Base-by-base conservation (phyloP, 192 early-diverging fungal genomes). In the Polychytrium aggregatum region DNA sequence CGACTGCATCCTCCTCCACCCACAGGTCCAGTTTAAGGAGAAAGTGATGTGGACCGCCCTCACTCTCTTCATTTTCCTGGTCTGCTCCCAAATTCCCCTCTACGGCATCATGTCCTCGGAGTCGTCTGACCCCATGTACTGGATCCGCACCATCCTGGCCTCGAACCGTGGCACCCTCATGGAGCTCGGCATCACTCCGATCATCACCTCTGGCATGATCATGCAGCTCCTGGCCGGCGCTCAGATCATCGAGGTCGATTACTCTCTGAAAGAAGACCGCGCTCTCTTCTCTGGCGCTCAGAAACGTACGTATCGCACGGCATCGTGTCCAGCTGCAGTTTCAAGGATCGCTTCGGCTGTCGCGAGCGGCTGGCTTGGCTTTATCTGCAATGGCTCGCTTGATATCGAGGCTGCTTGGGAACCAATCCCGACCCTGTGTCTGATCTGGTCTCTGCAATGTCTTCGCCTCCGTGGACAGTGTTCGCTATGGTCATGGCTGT, bases 81-180 rank as follows among this genome's bases (percentile, higher is more conserved):
- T 98, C 35, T 91, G 90, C 72, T 99, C 97, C 10, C 97, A 99
- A 72, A 90, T 99, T 38, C 97, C 97, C 14, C 78, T 99, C 49
- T 99, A 97, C 72, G 97, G 97, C 51, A 99, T 99, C 70, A 97
- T 99, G 97, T 95, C 94, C 36, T 88, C 87, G n/a, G 94, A 98
- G 57, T 94, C 94, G 13, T 85, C 88, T 37, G 97, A 99, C 71
- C 97, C 97, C 21, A 76, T 99, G 53, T 99, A 96, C 77, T 99
- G 97, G 97, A 85, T 99, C 82, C 89, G 97, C 81, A 91, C 93
- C 29, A 99, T 99, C 59, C 79, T 99, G 50, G 97, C 97, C 38
- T 96, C 91, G 30, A 99, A 99, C 81, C 85, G 97, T 68, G 97
- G 97, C 62, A 99, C 97, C 29, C 70, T 99, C 31, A 99, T 99